These are phyloP conservation scores for Metarhizium brunneum DNA, from an alignment of 2,329 filamentous ascomycete species.

Conservation along the genomic window DNA sequence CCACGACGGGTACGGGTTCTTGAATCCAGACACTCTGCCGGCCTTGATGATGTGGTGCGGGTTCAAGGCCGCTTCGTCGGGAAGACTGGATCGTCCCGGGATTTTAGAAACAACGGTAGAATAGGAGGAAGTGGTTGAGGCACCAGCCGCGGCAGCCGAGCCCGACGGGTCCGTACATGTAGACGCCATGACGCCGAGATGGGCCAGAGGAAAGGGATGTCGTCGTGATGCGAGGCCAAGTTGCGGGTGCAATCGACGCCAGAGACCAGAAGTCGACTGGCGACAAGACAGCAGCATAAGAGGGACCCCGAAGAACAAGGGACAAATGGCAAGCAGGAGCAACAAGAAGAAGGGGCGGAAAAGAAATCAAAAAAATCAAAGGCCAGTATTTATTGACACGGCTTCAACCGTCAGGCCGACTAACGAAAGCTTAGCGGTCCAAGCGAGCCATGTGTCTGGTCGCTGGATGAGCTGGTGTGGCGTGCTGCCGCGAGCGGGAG, in stretches of 20 bases:
- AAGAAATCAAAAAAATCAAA: no score
- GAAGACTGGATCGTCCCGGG: constrained; percentile 22
- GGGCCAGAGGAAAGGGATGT: no score
- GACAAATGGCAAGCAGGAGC: background rate
- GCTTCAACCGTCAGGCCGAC: no score
- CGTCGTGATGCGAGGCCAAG: background rate
- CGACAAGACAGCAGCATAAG: constrained; percentile 1
- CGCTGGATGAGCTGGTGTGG: background rate
- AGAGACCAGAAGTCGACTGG: constrained; percentile 7
- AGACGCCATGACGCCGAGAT: constrained; percentile 4
- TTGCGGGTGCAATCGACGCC: background rate
- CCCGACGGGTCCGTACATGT: constrained; percentile 4
- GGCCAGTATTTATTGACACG: background rate
- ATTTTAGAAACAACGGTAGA: constrained; percentile 25
- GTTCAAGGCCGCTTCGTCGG: constrained; percentile 33
- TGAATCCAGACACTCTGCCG: constrained; percentile 34
- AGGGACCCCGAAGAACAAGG: background rate
- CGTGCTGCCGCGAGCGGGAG: no score
- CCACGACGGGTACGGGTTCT: constrained; percentile 43
- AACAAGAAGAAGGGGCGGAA: background rate
- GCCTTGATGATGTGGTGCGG: constrained; percentile 37
- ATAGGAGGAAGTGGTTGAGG: constrained; percentile 7
- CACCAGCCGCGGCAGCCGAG: constrained; percentile 5
- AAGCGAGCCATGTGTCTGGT: background rate
- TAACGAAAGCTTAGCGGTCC: no score